Percentiles rank a stretch among this genome's conserved stretches.
Conservation (phyloP, 31 red algal genomes). For the Odonthalia washingtoniensis region DNA sequence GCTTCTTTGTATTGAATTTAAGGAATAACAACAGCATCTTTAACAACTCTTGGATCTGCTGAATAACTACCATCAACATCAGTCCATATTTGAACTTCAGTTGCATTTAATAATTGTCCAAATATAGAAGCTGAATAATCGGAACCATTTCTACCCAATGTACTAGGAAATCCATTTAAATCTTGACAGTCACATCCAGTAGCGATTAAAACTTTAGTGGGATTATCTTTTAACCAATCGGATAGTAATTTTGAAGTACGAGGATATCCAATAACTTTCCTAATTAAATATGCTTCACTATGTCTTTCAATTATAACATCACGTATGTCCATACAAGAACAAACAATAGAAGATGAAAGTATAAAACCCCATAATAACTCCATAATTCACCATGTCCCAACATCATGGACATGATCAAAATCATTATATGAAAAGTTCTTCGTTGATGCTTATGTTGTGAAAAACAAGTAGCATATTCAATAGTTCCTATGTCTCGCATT, state of each 20-base stretch:
- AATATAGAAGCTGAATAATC: conserved; percentile 92
- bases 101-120: conserved; percentile 76
- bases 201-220: conserved; percentile 76
- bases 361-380: conserved; percentile 81
- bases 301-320: conserved; percentile 74
- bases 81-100: conserved; percentile 88
- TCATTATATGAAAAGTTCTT: conserved; percentile 61
- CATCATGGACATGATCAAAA: conserved; percentile 41
- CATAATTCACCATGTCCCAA: conserved; percentile 87
- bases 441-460: conserved; percentile 40
- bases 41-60: conserved; percentile 92
- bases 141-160: conserved; percentile 90
- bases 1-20: conserved; percentile 96
- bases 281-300: conserved; percentile 46
- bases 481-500: conserved; percentile 30
- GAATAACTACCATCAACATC: conserved; percentile 98
- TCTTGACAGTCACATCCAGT: conserved; percentile 89
- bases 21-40: too few relatives aligned
- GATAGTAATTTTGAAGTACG: conserved; percentile 42
- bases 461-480: conserved; percentile 38
- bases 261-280: conserved; percentile 71
- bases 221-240: conserved; percentile 82
- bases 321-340: too few relatives aligned
- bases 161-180: conserved; percentile 81
- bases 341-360: too few relatives aligned